Conservation (phyloP, 2,329 filamentous ascomycete species). For the Aspergillus texensis region DNA sequence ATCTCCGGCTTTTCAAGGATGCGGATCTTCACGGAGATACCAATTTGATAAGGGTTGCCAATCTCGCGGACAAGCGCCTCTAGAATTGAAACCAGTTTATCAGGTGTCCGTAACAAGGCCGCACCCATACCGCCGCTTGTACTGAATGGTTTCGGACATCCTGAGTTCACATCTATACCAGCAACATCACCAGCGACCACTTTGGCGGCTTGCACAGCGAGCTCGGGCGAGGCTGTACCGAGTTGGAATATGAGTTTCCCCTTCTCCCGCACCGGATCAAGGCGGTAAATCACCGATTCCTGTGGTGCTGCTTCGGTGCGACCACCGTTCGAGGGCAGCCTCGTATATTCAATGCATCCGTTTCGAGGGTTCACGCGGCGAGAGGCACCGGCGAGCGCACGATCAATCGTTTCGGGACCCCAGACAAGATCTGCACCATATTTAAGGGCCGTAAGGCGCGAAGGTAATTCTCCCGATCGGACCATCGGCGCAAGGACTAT, state of each 20-base stretch:
- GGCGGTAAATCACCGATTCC: conserved; percentile 77
- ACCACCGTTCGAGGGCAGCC: conserved; percentile 70
- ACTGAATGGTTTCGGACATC: conserved; percentile 97
- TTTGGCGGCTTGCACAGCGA: conserved; percentile 80
- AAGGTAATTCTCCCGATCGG: conserved; percentile 92
- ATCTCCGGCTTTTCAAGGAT: conserved; percentile 75
- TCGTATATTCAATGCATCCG: conserved; percentile 81
- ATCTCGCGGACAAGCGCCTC: conserved; percentile 80
- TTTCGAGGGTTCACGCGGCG: conserved; percentile 75
- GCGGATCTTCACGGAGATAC: conserved; percentile 96
- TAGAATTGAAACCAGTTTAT: conserved; percentile 80
- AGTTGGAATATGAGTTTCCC: conserved; percentile 85
- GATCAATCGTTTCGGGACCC: conserved; percentile 95
- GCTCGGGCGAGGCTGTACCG: conserved; percentile 79
- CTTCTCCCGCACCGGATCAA: conserved; percentile 77
- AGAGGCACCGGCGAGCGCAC: conserved; percentile 83
- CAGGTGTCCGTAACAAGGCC: conserved; percentile 81
- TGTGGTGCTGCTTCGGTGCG: conserved; percentile 41
- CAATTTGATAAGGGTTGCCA: conserved; percentile 76
- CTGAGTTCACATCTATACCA: conserved; percentile 95
- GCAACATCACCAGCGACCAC: conserved; percentile 84
- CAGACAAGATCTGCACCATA: conserved; percentile 97
- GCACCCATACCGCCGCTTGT: conserved; percentile 95
- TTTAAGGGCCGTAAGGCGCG: conserved; percentile 82
- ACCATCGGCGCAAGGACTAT: conserved; percentile 97